A percentile compares a stretch with the other conserved stretches of the same genome.
Conservation (phyloP, 2,329 filamentous ascomycete genomes). For the Monilinia aucupariae region DNA sequence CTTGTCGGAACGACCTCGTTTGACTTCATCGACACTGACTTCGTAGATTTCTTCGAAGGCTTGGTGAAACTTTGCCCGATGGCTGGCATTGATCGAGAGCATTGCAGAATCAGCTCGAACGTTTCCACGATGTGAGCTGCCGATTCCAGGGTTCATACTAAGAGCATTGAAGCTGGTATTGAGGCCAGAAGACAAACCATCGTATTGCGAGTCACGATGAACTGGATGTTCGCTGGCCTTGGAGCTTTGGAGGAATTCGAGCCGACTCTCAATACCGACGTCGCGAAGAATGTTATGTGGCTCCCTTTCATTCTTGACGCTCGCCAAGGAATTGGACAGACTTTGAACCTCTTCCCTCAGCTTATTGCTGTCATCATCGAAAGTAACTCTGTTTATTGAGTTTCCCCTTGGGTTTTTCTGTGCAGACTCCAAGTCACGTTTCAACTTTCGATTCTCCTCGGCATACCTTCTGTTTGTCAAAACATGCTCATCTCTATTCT, state of each 20-base stretch:
- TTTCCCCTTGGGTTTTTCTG: neutral
- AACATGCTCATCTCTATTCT: conserved; percentile 4
- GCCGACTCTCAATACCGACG: neutral
- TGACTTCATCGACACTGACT: neutral
- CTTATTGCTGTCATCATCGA: neutral
- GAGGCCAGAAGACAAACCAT: neutral
- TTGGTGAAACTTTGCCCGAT: neutral
- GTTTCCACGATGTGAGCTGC: neutral
- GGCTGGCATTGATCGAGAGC: neutral
- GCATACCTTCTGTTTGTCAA: neutral
- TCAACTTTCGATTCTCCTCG: neutral
- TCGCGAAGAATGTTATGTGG: conserved; percentile 4
- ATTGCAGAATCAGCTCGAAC: conserved; percentile 1
- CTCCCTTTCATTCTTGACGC: neutral
- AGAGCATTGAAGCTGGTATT: neutral
- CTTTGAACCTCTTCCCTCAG: neutral
- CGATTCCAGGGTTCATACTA: too few relatives aligned
- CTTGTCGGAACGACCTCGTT: neutral
- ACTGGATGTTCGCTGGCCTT: neutral
- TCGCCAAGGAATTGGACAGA: neutral
- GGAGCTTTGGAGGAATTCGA: neutral
- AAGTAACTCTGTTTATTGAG: neutral
- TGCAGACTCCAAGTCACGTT: neutral
- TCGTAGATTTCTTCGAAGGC: neutral
- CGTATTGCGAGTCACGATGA: neutral